Base-by-base conservation (phyloP, 176 grass and related monocot genomes). In the Guadua angustifolia region DNA sequence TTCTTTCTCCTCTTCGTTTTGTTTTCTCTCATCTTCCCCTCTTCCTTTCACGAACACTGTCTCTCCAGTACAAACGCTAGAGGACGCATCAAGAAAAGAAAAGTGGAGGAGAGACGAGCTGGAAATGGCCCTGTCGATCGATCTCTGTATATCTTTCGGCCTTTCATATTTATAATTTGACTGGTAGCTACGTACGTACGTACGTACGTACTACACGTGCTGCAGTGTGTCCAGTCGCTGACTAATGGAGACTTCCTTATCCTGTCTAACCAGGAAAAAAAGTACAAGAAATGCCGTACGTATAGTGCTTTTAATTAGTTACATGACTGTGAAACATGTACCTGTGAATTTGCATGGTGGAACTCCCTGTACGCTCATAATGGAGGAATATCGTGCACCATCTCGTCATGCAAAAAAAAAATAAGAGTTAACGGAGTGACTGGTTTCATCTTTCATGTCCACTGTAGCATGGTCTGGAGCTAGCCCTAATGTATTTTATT, bases 1-100 rank as follows among this genome's bases (percentile, higher is more conserved):
- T 57, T 4, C 36, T 57, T 7, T 76, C 43, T 40, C n/a, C 10
- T 35, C 29, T 32, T 17, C 7, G 24, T 50, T 16, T 59, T 24
- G 53, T 59, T 50, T 85, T 45, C 52, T 29, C 58, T 61, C 45
- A 51, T 74, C 22, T 78, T 75, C 73, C 65, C 40, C 19, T 39
- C 39, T 69, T 61, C 16, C 62, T 51, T 82, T 87, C 72, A 78
- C 66, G 29, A 33, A 69, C 80, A 65, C 86, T 43, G 73, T 45
- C 65, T 50, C 44, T 17, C 45, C 80, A 26, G 33, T 22, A 77
- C 66, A 65, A 82, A 83, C 65, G 39, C 44, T 78, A 83, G 45
- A 35, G 18, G 73, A 78, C 71, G 71, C 11, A 50, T 12, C 14
- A 66, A 44, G 13, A 38, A 17, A 84, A 74, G 50, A 15, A 1